These are phyloP conservation scores for Amanita polypyramis DNA, from an alignment of 768 basidiomycete genomes.

Conservation along the genomic window DNA sequence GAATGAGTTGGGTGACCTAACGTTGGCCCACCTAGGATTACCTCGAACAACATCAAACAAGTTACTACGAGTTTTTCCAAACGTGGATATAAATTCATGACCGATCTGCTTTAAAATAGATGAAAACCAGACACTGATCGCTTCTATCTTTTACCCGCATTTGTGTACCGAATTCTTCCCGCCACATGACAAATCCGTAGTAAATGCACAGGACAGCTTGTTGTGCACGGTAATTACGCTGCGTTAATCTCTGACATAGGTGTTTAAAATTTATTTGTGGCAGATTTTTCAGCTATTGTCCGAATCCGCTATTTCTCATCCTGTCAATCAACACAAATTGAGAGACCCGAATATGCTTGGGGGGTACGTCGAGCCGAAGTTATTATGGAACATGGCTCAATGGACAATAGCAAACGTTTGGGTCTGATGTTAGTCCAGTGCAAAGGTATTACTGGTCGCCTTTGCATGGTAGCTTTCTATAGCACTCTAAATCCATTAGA, in stretches of 20 bases:
- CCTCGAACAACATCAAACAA: conserved; percentile 20
- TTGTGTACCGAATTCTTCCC: conserved; percentile 20
- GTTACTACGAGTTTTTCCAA: conserved; percentile 11
- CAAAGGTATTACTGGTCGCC: conserved; percentile 24
- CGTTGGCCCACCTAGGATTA: conserved; percentile 15
- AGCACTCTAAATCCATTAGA: conserved; percentile 18
- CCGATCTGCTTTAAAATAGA: conserved; percentile 20
- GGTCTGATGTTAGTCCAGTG: conserved; percentile 38
- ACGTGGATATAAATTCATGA: conserved; percentile 13
- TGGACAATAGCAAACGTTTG: conserved; percentile 27
- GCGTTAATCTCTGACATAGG: conserved; percentile 10
- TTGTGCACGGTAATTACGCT: conserved; percentile 9
- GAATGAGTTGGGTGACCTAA: conserved; percentile 16
- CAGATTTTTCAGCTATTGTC: conserved; percentile 46
- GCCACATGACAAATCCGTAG: not conserved
- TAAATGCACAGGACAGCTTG: conserved; percentile 5
- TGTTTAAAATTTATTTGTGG: not conserved
- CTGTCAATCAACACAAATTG: conserved; percentile 33
- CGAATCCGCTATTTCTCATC: conserved; percentile 32
- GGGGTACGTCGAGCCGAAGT: conserved; percentile 25
- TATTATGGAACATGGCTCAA: not conserved
- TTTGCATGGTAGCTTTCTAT: not conserved
- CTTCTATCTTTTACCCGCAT: conserved; percentile 9
- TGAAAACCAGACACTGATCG: conserved; percentile 19
- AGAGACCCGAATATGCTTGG: conserved; percentile 34